Base-by-base conservation (phyloP, 805 yeast species). In the Candida endomychidarum region DNA sequence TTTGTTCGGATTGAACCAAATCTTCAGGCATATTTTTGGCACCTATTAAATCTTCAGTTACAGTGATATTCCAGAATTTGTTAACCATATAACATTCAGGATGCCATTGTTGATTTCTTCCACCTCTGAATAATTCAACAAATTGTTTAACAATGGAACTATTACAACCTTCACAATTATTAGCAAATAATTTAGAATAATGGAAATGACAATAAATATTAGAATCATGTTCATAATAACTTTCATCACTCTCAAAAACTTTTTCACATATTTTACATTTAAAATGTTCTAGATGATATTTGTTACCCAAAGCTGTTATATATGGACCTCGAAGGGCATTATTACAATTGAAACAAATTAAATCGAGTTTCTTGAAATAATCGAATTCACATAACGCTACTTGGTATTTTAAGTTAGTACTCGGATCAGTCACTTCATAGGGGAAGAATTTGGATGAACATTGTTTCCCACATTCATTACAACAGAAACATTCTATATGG, bases 81-180 rank as follows among this genome's bases (percentile, higher is more conserved):
- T 86, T 90, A 34, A 93, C 95, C 89, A 95, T 95, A 58, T 89
- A 93, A 68, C 99, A 93, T 59, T 95, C 98, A 1, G 97, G 98
- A 63, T 93, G 99, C 99, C 99, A 93, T 58, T 88, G 95, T 60
- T 90, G 96, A 43, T 86, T 83, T 50, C 83, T 76, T 16, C 96
- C 96, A 37, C 96, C 96, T 50, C 93, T 75, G 45, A 80, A 86
- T 32, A 91, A 80, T 60, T 91, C 96, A 25, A 91, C 96, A 61
- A 89, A 93, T 57, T 93, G 98, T 57, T 89, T 89, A 25, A 95
- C 77, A 38, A 95, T 93, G 1, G 97, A 86, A 25, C 86, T 82
- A 42, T 81, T 76, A 65, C 99, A 93, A 22, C 98, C 96, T 65
- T 87, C 95, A 65, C 99, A 93, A 41, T 82, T 81, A 22, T 84